Evolutionary conservation across 768 basidiomycete species (phyloP), one percentile per base, ranked within the genome.

Genomic region (Naganishia vishniacii): DNA sequence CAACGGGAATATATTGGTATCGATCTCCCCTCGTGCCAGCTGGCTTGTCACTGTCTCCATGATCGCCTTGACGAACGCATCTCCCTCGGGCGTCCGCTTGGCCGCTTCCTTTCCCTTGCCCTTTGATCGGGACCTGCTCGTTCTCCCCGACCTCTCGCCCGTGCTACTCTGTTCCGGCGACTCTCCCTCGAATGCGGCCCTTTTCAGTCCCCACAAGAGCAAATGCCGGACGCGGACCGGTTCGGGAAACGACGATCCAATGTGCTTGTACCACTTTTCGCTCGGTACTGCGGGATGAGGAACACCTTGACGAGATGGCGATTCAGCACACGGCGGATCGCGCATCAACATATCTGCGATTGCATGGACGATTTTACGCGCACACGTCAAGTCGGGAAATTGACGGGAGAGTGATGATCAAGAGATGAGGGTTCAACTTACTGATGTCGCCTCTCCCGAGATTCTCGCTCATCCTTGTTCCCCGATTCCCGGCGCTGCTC

Each of bases 361-460:
- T 46, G 13, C 4, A 16, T 7, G 26, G 25, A 45, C 25, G 28
- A 37, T 20, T 13, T 42, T 37, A 37, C 34, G 56, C 12, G 25
- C 15, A 26, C 31, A 31, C 45, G 59, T 61, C 59, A 45, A 47
- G 34, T 31, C 47, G 28, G 37, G 25, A 26, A 31, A 46, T 16
- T 31, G 16, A n/a, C 31, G 16, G 28, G 31, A 31, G 16, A 37
- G 18, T 23, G 28, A n/a, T 6, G 31, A 28, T 15, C 11, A 12
- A 31, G 32, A 7, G 8, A 37, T 23, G 20, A 9, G 5, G 34
- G 34, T 7, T 53, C n/a, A 23, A 74, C 74, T 59, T 48, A 75
- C 73, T 74, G 62, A 77, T 74, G 31, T 77, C 75, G 11, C 75
- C 74, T 64, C 68, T 66, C 1, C 74, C 71, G 20, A 73, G 51